Evolutionary conservation across 2,329 filamentous ascomycete genomes (phyloP).

Genomic region (Phialophora tarda): DNA sequence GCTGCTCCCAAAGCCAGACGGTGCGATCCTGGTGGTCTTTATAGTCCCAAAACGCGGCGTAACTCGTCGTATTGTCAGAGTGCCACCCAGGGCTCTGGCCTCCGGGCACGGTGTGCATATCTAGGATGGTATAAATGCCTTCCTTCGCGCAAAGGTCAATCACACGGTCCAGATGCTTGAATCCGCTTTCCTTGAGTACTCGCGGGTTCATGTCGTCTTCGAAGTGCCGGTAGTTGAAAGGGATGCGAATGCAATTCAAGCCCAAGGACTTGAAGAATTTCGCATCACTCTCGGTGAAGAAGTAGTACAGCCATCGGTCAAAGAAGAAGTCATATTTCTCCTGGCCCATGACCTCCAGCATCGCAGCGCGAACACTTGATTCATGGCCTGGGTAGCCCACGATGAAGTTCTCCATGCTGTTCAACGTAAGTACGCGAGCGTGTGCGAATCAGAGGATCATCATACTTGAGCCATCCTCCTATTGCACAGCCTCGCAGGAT

Average conservation of each 20-base stretch:
- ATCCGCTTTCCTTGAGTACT: constrained; percentile 51
- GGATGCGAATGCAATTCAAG: constrained; percentile 64
- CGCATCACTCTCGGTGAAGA: constrained; percentile 65
- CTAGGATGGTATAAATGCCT: constrained; percentile 59
- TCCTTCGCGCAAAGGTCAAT: constrained; percentile 55
- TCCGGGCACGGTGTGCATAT: constrained; percentile 57
- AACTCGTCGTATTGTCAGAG: constrained; percentile 53
- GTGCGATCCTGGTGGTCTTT: constrained; percentile 58
- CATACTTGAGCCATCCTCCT: constrained; percentile 48
- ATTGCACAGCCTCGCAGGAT: constrained; percentile 57
- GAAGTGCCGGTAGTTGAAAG: constrained; percentile 65
- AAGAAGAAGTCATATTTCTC: constrained; percentile 61
- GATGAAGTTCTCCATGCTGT: constrained; percentile 67
- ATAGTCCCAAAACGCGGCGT: constrained; percentile 59
- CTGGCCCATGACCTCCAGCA: constrained; percentile 60
- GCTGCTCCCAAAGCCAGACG: constrained; percentile 57
- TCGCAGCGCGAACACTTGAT: constrained; percentile 59
- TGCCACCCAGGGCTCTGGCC: constrained; percentile 61
- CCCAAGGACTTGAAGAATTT: constrained; percentile 62
- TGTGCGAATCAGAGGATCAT: background rate
- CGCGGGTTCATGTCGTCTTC: constrained; percentile 56
- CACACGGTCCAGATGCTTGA: constrained; percentile 56
- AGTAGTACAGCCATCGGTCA: constrained; percentile 43
- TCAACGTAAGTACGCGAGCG: constrained; percentile 38
- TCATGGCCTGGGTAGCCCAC: constrained; percentile 67